These are phyloP conservation scores for Boletus semigastroideus DNA, from an alignment of 1,284 basidiomycete genomes.

Conservation along the genomic window DNA sequence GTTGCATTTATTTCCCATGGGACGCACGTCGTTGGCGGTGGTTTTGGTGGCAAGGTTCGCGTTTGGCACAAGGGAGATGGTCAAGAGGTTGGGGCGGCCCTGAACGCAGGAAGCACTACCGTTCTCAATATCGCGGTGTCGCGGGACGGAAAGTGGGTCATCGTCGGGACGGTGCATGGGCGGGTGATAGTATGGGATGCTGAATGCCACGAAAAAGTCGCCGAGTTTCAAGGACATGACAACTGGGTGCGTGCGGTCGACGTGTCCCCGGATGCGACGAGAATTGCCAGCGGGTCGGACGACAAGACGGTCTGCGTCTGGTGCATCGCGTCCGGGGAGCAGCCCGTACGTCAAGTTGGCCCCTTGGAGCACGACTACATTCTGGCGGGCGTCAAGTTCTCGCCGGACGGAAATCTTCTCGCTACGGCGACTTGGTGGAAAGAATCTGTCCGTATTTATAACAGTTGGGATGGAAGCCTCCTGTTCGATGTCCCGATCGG, in stretches of 20 bases:
- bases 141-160: slow-evolving; percentile 4
- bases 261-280: slow-evolving; percentile 3
- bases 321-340: slow-evolving; percentile 3
- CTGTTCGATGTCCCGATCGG: slow-evolving; percentile 9
- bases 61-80: slow-evolving; percentile 3
- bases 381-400: slow-evolving; percentile 7
- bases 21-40: slow-evolving; percentile 5
- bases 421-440: slow-evolving; percentile 10
- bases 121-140: slow-evolving; percentile 5
- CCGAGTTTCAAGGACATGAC: slow-evolving; percentile 4
- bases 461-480: slow-evolving; percentile 2
- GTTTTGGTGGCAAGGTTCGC: slow-evolving; percentile 5
- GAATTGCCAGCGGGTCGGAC: slow-evolving; percentile 8
- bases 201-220: slow-evolving; percentile 2
- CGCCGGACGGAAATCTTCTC: slow-evolving; percentile 2
- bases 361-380: slow-evolving; percentile 5
- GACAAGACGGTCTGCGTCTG: slow-evolving; percentile 10
- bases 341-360: not conserved
- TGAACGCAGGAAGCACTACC: not conserved
- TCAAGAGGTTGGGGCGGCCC: slow-evolving; percentile 3
- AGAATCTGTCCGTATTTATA: slow-evolving; percentile 10
- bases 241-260: slow-evolving; percentile 11
- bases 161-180: not conserved
- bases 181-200: slow-evolving; percentile 7
- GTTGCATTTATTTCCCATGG: slow-evolving; percentile 3